phyloP scores from a whole-genome alignment of 306 rosid genomes.

The Trifolium dubium region DNA sequence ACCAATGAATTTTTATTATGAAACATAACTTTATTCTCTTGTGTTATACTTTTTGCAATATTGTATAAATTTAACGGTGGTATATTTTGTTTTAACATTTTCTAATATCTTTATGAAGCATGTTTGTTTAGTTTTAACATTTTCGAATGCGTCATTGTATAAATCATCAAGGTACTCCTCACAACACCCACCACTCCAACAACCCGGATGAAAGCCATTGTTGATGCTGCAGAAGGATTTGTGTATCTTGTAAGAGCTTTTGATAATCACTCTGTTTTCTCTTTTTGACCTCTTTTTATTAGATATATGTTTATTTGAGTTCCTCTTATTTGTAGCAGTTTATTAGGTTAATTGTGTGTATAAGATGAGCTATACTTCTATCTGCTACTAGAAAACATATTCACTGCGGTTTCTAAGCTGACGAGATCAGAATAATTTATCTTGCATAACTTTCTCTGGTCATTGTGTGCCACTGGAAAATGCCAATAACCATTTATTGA shows the following conservation, averaged over 20 bases:
- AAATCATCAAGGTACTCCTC: constrained; percentile 70
- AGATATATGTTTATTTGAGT: constrained; percentile 1
- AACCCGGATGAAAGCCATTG: constrained; percentile 82
- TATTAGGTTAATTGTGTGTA: constrained; percentile 9
- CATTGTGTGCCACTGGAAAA: constrained; percentile 9
- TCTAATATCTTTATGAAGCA: neutral
- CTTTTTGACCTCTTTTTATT: neutral
- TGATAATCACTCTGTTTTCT: constrained; percentile 19
- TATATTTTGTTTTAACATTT: neutral
- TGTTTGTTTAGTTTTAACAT: too few species aligned
- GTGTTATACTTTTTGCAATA: neutral
- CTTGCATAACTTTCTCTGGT: constrained; percentile 7
- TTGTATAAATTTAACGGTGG: neutral
- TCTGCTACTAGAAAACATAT: neutral
- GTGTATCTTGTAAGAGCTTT: constrained; percentile 77
- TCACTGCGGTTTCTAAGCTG: neutral
- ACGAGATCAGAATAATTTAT: constrained; percentile 1
- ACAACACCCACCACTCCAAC: constrained; percentile 94
- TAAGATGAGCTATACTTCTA: constrained; percentile 14
- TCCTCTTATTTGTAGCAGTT: constrained; percentile 5
- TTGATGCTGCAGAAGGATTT: constrained; percentile 89
- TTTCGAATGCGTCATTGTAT: too few species aligned
- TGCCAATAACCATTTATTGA: constrained; percentile 18
- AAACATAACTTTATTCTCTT: neutral
- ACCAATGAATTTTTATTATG: neutral